phyloP scores from a whole-genome alignment of 2,329 filamentous ascomycete species.

The Tolypocladium capitatum region DNA sequence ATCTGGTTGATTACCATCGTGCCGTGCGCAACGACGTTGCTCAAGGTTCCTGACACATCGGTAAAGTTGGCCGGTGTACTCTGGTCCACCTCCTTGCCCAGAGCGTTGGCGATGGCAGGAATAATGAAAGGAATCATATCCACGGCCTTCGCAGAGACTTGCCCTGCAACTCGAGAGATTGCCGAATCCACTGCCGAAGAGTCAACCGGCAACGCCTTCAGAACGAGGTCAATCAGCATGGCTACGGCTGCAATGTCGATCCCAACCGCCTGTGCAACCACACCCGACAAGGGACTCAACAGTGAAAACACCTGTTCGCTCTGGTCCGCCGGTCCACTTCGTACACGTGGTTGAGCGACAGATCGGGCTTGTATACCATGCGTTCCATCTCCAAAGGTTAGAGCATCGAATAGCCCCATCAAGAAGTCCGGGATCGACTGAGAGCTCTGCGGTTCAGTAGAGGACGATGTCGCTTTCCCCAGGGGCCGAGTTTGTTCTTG shows the following conservation, averaged over 20 bases:
- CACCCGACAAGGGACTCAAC: constrained; percentile 6
- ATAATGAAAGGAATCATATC: constrained; percentile 10
- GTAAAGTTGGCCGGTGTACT: not conserved
- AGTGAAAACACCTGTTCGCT: constrained; percentile 4
- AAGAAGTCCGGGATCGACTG: not conserved
- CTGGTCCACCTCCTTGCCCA: constrained; percentile 5
- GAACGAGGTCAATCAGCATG: constrained; percentile 9
- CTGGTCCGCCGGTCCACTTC: not conserved
- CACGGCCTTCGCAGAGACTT: constrained; percentile 4
- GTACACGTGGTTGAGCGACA: not conserved
- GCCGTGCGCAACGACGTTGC: constrained; percentile 8
- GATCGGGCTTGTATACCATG: not conserved
- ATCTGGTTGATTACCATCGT: constrained; percentile 10
- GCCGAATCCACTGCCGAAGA: constrained; percentile 5
- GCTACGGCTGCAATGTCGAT: constrained; percentile 8
- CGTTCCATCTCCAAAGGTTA: not conserved
- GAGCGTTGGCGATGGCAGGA: constrained; percentile 9
- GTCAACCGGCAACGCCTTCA: constrained; percentile 8
- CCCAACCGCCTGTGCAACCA: constrained; percentile 7
- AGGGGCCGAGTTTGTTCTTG: not conserved
- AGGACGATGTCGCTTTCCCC: not conserved
- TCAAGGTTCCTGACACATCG: constrained; percentile 4
- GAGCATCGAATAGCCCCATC: not conserved
- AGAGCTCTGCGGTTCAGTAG: not conserved
- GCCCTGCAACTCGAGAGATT: constrained; percentile 6